Base-by-base conservation (phyloP, 2,329 filamentous ascomycete species). In the Mycosphaerelloides madeirae region DNA sequence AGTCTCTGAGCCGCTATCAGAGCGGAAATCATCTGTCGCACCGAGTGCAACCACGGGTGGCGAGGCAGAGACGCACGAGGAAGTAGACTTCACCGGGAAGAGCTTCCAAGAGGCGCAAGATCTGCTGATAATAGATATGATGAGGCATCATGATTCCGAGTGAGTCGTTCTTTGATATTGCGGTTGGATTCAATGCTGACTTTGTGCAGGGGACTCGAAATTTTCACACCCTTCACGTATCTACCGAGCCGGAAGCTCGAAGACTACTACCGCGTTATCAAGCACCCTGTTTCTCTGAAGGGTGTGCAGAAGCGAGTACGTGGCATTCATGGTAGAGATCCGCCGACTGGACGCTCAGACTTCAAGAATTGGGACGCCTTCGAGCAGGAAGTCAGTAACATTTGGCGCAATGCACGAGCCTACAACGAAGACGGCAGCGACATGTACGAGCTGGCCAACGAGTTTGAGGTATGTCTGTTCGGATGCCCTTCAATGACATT, bases 401-500 rank as follows among this genome's bases (percentile, higher is more conserved):
- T 96, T 33, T 96, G 90, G 90, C 78, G 77, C 38, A 96, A 96
- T 65, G 88, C 89, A 0, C 85, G 82, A 59, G 84, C 84, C 47
- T 96, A 91, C 72, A 96, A 96, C 55, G 87, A 95, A 65, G 89
- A 95, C 61, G 86, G 84, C 3, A 95, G 90, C 59, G 84, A 88
- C 13, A 90, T 95, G 40, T 87, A 83, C 52, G 74, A 79, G 16
- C 73, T 93, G 49, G 87, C 88, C 1, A 79, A 82, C 38, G 82
- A 93, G 48, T 78, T 96, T 6, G 83, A 94, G 79, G 87, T 87
- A 70, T 41, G 66, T 56, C 33, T n/a, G 8, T 29, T 29, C 28
- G 16, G 35, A 4, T 28, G 13, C 2, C 22, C 15, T n/a, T 33
- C n/a, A n/a, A 14, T 6, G 29, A 36, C 9, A 48, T 57, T 28